Evolutionary conservation across 208 protist genomes (phyloP).

Genomic region (Angomonas ambiguus): DNA sequence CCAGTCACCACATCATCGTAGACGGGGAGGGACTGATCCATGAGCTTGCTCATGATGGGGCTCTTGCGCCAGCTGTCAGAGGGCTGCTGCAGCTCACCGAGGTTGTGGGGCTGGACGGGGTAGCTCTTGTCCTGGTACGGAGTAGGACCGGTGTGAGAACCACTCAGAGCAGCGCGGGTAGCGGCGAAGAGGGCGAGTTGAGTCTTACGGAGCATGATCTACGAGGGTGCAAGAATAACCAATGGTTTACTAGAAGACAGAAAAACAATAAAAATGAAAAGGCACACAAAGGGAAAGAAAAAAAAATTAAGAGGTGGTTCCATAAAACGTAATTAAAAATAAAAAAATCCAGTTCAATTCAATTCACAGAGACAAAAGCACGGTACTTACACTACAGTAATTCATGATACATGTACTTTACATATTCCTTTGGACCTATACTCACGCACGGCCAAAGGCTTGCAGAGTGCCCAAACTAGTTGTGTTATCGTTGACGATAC

Average conservation of each 20-base stretch:
- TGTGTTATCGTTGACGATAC: slow-evolving; percentile 78
- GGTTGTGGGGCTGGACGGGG: slow-evolving; percentile 75
- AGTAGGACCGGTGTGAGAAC: slow-evolving; percentile 44
- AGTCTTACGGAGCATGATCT: slow-evolving; percentile 71
- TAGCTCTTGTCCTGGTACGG: slow-evolving; percentile 84
- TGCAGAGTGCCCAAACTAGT: slow-evolving; percentile 86
- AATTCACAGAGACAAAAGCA: no score
- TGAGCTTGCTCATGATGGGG: slow-evolving; percentile 85
- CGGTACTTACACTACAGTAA: no score
- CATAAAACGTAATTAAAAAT: no score
- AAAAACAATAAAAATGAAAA: slow-evolving; percentile 12
- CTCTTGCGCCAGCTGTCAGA: slow-evolving; percentile 81
- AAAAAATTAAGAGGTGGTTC: background rate
- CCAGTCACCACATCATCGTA: slow-evolving; percentile 86
- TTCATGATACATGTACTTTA: background rate
- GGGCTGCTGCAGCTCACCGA: slow-evolving; percentile 75
- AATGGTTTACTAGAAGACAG: background rate
- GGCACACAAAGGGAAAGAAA: background rate
- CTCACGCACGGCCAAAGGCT: slow-evolving; percentile 70
- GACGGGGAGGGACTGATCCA: slow-evolving; percentile 82
- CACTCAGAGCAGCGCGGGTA: slow-evolving; percentile 50
- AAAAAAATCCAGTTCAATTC: no score
- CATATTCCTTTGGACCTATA: background rate
- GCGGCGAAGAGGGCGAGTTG: slow-evolving; percentile 56
- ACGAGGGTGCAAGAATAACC: background rate